Conservation (phyloP, 305 asterid species). For the Salvia sclarea region DNA sequence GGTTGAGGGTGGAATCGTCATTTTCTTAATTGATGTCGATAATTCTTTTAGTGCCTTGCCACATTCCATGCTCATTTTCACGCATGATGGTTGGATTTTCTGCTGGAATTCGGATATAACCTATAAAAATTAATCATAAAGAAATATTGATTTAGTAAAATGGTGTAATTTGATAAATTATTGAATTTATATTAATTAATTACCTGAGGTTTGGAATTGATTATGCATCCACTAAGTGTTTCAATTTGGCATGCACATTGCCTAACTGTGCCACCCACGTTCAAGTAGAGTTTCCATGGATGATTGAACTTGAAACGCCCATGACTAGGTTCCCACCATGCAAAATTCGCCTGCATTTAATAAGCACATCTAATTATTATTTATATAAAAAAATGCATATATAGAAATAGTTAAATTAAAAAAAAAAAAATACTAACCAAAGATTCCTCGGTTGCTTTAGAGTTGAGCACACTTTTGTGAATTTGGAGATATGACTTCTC, state of each 20-base stretch:
- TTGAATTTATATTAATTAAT: not conserved
- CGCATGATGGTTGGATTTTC: conserved; percentile 38
- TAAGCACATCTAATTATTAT: not conserved
- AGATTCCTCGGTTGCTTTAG: conserved; percentile 58
- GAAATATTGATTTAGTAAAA: not conserved
- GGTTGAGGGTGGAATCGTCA: conserved; percentile 36
- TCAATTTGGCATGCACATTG: conserved; percentile 70
- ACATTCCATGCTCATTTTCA: conserved; percentile 43
- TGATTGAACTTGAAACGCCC: conserved; percentile 50
- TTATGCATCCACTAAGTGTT: conserved; percentile 40
- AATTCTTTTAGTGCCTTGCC: conserved; percentile 47
- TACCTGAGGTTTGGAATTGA: conserved; percentile 44
- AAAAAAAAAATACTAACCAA: conserved; percentile 40
- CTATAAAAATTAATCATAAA: not conserved
- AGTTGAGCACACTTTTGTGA: conserved; percentile 46
- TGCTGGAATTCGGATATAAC: conserved; percentile 34
- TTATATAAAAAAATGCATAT: too few relatives aligned
- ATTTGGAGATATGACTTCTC: conserved; percentile 38
- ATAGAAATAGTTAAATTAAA: not conserved
- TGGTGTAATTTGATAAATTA: too few relatives aligned
- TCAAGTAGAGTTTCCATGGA: conserved; percentile 80
- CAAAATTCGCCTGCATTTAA: conserved; percentile 56
- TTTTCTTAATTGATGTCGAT: conserved; percentile 42
- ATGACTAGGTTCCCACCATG: conserved; percentile 80
- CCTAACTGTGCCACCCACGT: conserved; percentile 47